Evolutionary conservation across 2,329 filamentous ascomycete genomes (phyloP), one percentile per base, ranked within the genome.

Genomic region (Aspergillus hortae): DNA sequence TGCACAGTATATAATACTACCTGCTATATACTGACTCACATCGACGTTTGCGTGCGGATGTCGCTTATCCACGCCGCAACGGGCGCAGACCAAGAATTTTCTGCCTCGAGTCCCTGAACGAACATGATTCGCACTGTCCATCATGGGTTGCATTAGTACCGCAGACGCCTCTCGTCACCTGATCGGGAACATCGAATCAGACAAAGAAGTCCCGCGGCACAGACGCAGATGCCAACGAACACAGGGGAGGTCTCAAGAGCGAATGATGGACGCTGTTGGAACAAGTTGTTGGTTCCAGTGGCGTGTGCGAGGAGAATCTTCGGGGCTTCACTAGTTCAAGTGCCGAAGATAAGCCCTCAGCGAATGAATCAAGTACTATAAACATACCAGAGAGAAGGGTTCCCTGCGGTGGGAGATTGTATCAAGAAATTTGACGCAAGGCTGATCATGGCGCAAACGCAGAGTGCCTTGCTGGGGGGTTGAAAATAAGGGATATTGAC

Each of bases 101-200:
- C 19, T 19, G 19, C 19, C 19, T 19, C 19, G 19, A 19, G 19
- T 19, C 19, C 19, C 19, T 32, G 17, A 9, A 15, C n/a, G 27
- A 2, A 46, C 15, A 36, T 55, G 53, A 55, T 55, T 53, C 49
- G 47, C 51, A 53, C 32, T 14, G 53, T 46, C 42, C 48, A 47
- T 49, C 50, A 32, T 38, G 32, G 44, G 50, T 38, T 57, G 55
- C 55, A 56, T 57, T 57, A 57, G 50, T 48, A 55, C 53, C 55
- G 55, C 55, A 57, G 52, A 56, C 47, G 47, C 30, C 21, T 53
- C 46, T 49, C 38, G 50, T 57, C 55, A 57, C 49, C 55, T 57
- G 55, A 57, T 56, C 30, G 25, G 25, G 17, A 27, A 36, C 49
- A 33, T 51, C 55, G 52, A 56, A 56, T 56, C 52, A 56, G 41